Conservation (phyloP, 208 protist species). For the Giardia duodenalis region DNA sequence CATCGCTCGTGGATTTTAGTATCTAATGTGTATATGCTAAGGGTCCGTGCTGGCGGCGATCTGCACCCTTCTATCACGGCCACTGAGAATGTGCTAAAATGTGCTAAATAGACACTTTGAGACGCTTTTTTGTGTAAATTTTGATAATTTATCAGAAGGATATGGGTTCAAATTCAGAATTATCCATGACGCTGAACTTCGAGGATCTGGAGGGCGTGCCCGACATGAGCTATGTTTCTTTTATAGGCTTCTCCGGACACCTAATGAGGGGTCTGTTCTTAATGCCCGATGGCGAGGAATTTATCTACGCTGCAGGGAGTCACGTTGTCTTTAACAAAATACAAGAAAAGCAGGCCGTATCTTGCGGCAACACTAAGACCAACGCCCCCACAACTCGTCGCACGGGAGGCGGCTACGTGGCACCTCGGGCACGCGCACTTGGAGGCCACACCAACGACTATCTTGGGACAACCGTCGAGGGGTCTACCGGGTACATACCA, state of each 20-base stretch:
- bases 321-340: constrained; percentile 2
- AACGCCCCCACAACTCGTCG: not conserved
- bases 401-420: not conserved
- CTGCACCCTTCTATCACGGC: too few species aligned
- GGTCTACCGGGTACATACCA: not conserved
- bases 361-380: not conserved
- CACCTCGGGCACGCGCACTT: constrained; percentile 13
- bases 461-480: not conserved
- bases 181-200: too few species aligned
- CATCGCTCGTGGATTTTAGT: too few species aligned
- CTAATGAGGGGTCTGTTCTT: not conserved
- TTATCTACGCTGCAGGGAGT: constrained; percentile 1
- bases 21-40: too few species aligned
- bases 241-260: constrained; percentile 5
- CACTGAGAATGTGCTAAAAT: too few species aligned
- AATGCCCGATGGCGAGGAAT: constrained; percentile 17
- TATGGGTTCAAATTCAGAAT: too few species aligned
- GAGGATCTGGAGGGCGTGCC: not conserved
- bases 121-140: too few species aligned
- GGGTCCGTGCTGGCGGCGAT: too few species aligned
- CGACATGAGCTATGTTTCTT: not conserved
- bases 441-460: not conserved
- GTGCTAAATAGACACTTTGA: too few species aligned
- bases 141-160: too few species aligned
- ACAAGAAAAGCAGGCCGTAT: not conserved